A percentile compares a stretch with the other conserved stretches of the same genome.
Evolutionary conservation across 2,329 filamentous ascomycete species (phyloP).

Genomic region (Neofusicoccum umdonicola): DNA sequence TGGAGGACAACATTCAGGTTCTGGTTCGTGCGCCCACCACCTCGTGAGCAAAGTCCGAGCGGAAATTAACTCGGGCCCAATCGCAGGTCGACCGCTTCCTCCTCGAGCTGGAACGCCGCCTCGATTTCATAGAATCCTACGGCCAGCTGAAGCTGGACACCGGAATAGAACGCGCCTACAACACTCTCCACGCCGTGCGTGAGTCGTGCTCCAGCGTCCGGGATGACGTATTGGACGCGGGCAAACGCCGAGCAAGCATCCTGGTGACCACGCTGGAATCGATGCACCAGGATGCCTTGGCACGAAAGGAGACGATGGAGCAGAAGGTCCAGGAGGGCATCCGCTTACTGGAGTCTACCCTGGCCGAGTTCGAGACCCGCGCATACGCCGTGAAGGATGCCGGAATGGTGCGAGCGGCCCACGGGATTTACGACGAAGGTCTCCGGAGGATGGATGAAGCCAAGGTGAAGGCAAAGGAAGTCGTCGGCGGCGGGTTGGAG

Average conservation of each 20-base stretch:
- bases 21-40: slow-evolving; percentile 30
- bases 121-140: slow-evolving; percentile 87
- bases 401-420: slow-evolving; percentile 70
- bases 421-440: slow-evolving; percentile 72
- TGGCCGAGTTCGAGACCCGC: slow-evolving; percentile 79
- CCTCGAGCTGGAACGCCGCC: slow-evolving; percentile 76
- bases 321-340: slow-evolving; percentile 90
- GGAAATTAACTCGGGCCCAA: slow-evolving; percentile 23
- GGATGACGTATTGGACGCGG: slow-evolving; percentile 83
- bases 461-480: slow-evolving; percentile 69
- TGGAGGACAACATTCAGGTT: slow-evolving; percentile 49
- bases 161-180: slow-evolving; percentile 79
- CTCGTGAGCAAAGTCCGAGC: slow-evolving; percentile 8
- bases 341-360: slow-evolving; percentile 78
- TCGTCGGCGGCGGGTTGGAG: slow-evolving; percentile 78
- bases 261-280: slow-evolving; percentile 90
- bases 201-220: slow-evolving; percentile 86
- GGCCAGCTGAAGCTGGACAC: slow-evolving; percentile 80
- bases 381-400: slow-evolving; percentile 77
- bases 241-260: slow-evolving; percentile 77
- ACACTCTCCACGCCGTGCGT: slow-evolving; percentile 81
- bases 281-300: slow-evolving; percentile 81
- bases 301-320: slow-evolving; percentile 79
- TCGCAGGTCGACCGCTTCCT: slow-evolving; percentile 74
- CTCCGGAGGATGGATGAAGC: slow-evolving; percentile 78